phyloP scores from a whole-genome alignment of 2,329 filamentous ascomycete genomes.

The Nectriaceae sp. region DNA sequence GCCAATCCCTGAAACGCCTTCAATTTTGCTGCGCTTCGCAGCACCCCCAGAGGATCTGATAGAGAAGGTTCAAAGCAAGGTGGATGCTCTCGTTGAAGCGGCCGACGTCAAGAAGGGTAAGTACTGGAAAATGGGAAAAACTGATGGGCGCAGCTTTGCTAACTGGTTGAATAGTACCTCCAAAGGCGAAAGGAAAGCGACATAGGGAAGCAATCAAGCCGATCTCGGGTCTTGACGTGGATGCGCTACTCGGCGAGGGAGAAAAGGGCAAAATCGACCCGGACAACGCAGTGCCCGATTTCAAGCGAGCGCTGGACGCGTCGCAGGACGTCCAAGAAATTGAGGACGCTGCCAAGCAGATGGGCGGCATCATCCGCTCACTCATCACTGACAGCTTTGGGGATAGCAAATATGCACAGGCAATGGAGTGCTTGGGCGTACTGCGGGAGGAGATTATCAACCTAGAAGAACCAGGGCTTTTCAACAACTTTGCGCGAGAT shows the following conservation, averaged over 20 bases:
- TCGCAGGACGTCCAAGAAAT: slow-evolving; percentile 64
- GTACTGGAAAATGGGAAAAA: slow-evolving; percentile 1
- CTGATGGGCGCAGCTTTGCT: slow-evolving; percentile 6
- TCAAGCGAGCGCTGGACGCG: slow-evolving; percentile 74
- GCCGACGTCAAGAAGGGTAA: slow-evolving; percentile 83
- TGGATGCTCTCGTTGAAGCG: slow-evolving; percentile 66
- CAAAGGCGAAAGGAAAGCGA: slow-evolving; percentile 75
- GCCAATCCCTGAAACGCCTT: slow-evolving; percentile 61
- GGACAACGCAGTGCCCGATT: slow-evolving; percentile 84
- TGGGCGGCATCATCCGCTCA: slow-evolving; percentile 69
- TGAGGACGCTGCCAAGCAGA: slow-evolving; percentile 69
- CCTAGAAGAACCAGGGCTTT: slow-evolving; percentile 74
- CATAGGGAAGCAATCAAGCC: slow-evolving; percentile 74
- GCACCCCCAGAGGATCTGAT: slow-evolving; percentile 69
- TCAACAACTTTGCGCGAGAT: slow-evolving; percentile 70
- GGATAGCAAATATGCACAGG: slow-evolving; percentile 71
- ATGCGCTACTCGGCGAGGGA: slow-evolving; percentile 70
- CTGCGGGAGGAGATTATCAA: slow-evolving; percentile 77
- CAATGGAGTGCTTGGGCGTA: slow-evolving; percentile 73
- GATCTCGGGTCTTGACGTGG: slow-evolving; percentile 85
- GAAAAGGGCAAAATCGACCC: slow-evolving; percentile 48
- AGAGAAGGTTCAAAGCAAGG: slow-evolving; percentile 53
- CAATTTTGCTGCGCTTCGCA: slow-evolving; percentile 72
- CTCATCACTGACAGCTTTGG: slow-evolving; percentile 75
- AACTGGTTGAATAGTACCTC: slow-evolving; percentile 61